Base-by-base conservation (phyloP, 768 basidiomycete genomes). In the Leccinum disarticulatum region DNA sequence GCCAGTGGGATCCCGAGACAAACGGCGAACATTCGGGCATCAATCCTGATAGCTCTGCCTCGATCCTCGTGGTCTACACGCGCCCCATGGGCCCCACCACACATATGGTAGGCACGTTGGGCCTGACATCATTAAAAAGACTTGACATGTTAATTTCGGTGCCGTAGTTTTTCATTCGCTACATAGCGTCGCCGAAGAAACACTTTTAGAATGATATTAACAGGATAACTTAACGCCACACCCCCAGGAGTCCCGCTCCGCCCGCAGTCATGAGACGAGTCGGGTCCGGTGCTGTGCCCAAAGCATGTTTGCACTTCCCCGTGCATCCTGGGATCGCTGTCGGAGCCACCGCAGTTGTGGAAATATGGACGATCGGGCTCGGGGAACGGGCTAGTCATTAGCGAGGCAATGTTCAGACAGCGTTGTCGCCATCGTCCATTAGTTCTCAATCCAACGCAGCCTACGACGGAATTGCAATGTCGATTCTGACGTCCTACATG, bases 51-150 rank as follows among this genome's bases (percentile, higher is more conserved):
- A 5, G 46, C 33, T 56, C 38, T 47, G 4, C 55, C 46, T 52
- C 25, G 54, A 57, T 54, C 49, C 53, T 66, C 66, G 68, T 67
- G 67, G 59, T 57, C 43, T 46, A 67, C 62, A 61, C 51, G 55
- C 47, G 53, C 41, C 4, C 5, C 43, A 41, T 41, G n/a, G 43
- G 43, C n/a, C 11, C 28, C 43, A 58, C 47, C 64, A 64, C 61
- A 58, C 51, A 28, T 10, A 30, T 28, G 50, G 56, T 43, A 56
- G 52, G 51, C 60, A 60, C 57, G 57, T 67, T 50, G 49, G 30
- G 54, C 61, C 47, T 28, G 43, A 46, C 43, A 46, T 46, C 43
- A 46, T 43, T 43, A 43, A 27, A 47, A 54, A 47, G 8, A 46
- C 43, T 19, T 46, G 2, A 46, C 43, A 46, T 46, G 43, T 17